phyloP scores from a whole-genome alignment of 768 basidiomycete species.

The Peribolospora kevripleyi region DNA sequence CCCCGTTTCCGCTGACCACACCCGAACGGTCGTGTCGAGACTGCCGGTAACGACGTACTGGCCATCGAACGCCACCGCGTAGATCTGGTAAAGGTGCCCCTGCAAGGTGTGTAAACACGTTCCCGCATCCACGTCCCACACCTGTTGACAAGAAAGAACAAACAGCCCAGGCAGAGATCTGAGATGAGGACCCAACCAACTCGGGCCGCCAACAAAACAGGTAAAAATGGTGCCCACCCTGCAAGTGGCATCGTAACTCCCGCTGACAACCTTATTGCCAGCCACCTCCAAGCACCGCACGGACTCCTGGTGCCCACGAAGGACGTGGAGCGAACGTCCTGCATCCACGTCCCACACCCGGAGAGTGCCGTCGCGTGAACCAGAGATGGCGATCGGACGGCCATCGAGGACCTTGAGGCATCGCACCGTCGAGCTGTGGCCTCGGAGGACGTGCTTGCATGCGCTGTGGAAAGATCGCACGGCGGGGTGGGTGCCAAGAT shows the following conservation, averaged over 20 bases:
- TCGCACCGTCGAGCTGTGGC: slow-evolving; percentile 74
- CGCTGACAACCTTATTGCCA: slow-evolving; percentile 62
- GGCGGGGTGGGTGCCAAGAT: neutral
- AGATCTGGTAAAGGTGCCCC: slow-evolving; percentile 74
- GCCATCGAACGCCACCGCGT: slow-evolving; percentile 76
- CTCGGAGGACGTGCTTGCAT: slow-evolving; percentile 53
- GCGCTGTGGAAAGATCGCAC: slow-evolving; percentile 18
- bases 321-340: slow-evolving; percentile 30
- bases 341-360: slow-evolving; percentile 82
- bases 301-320: slow-evolving; percentile 53
- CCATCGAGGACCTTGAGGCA: slow-evolving; percentile 70
- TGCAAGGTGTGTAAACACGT: slow-evolving; percentile 54
- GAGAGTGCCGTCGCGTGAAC: slow-evolving; percentile 62
- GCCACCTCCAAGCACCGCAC: slow-evolving; percentile 75
- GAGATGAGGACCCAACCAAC: neutral
- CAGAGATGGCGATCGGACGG: slow-evolving; percentile 67
- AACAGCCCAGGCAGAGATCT: neutral
- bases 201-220: neutral
- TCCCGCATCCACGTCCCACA: slow-evolving; percentile 80
- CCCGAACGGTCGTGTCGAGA: slow-evolving; percentile 74
- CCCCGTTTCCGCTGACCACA: slow-evolving; percentile 77
- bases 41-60: slow-evolving; percentile 56
- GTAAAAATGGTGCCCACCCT: slow-evolving; percentile 30
- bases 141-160: slow-evolving; percentile 21
- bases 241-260: slow-evolving; percentile 75